Conservation (phyloP, 495 filamentous ascomycete species). For the Terfezia claveryi region DNA sequence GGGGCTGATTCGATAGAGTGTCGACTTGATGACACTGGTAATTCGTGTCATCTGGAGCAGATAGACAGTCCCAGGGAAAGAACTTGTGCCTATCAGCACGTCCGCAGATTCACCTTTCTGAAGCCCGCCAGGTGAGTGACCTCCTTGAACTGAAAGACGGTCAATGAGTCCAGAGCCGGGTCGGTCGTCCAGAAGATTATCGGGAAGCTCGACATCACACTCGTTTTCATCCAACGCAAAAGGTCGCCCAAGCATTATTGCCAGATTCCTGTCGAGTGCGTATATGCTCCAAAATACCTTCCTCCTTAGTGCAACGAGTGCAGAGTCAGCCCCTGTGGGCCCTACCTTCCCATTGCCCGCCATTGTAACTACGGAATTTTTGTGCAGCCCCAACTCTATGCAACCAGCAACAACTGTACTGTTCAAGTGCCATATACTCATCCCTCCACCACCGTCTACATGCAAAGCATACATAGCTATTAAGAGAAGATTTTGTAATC, state of each 20-base stretch:
- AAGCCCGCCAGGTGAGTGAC: neutral
- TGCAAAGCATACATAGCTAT: slow-evolving; percentile 15
- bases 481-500: slow-evolving; percentile 11
- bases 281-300: slow-evolving; percentile 32
- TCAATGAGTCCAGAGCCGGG: neutral
- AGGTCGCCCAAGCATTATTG: slow-evolving; percentile 25
- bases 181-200: slow-evolving; percentile 13
- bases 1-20: slow-evolving; percentile 8
- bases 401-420: slow-evolving; percentile 16
- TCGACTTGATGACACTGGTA: slow-evolving; percentile 15
- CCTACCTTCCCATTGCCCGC: neutral
- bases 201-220: slow-evolving; percentile 15
- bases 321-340: slow-evolving; percentile 1
- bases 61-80: slow-evolving; percentile 12
- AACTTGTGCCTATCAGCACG: neutral
- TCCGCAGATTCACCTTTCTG: neutral
- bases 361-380: slow-evolving; percentile 6
- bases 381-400: slow-evolving; percentile 15
- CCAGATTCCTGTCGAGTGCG: slow-evolving; percentile 28
- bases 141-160: slow-evolving; percentile 2
- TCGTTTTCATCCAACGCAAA: slow-evolving; percentile 14
- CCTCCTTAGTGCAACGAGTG: slow-evolving; percentile 12
- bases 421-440: slow-evolving; percentile 18
- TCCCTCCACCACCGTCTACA: slow-evolving; percentile 4
- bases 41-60: slow-evolving; percentile 14